Conservation (phyloP, 805 yeast species). For the Candida wancherniae region DNA sequence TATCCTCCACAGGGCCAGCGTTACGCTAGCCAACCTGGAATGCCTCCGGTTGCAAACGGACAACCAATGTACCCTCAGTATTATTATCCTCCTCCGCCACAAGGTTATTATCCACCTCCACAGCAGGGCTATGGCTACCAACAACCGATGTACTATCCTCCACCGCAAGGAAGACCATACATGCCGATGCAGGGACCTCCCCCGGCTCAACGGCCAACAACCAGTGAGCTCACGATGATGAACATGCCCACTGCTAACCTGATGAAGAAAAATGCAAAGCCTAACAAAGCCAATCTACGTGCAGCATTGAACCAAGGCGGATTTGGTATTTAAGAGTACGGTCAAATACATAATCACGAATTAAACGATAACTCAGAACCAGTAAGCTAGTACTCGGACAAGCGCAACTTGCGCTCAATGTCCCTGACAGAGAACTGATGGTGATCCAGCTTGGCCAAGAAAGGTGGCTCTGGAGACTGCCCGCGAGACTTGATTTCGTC, state of each 20-base stretch:
- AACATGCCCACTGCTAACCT: constrained; percentile 43
- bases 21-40: neutral
- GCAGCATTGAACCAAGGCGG: constrained; percentile 61
- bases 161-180: constrained; percentile 18
- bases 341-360: neutral
- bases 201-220: constrained; percentile 20
- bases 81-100: constrained; percentile 13
- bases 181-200: constrained; percentile 7
- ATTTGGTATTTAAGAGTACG: constrained; percentile 54
- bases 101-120: constrained; percentile 11
- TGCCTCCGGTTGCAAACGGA: constrained; percentile 1
- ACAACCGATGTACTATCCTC: constrained; percentile 13
- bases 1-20: neutral
- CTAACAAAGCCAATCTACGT: constrained; percentile 55
- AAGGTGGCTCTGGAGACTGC: constrained; percentile 52
- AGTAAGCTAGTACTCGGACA: constrained; percentile 51
- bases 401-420: constrained; percentile 59
- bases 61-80: constrained; percentile 18
- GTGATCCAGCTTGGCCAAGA: constrained; percentile 33
- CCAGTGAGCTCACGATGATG: constrained; percentile 41
- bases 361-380: constrained; percentile 1
- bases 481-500: constrained; percentile 52
- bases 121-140: constrained; percentile 10
- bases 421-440: constrained; percentile 46
- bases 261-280: constrained; percentile 35